Percentiles rank a stretch among this genome's conserved stretches.
These are phyloP conservation scores for Papiliotrema laurentii DNA, from an alignment of 1,284 basidiomycete species.

Conservation along the genomic window DNA sequence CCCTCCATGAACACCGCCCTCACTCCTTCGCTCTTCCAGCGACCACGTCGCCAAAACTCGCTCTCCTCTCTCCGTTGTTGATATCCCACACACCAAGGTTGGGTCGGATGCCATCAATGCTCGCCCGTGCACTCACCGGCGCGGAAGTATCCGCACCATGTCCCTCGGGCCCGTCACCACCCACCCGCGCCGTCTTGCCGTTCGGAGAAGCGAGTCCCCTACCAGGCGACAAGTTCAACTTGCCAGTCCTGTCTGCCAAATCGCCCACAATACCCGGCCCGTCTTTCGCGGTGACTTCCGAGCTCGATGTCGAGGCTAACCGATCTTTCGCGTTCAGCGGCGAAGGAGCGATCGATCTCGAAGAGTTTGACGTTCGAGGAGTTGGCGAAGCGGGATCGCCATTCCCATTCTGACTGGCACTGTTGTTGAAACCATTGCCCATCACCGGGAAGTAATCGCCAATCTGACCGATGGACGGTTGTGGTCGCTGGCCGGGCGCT, in stretches of 20 bases:
- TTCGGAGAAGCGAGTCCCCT: too few relatives aligned
- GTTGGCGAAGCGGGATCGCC: background rate
- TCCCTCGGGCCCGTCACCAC: too few relatives aligned
- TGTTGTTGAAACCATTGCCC: background rate
- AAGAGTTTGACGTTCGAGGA: background rate
- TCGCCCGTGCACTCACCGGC: constrained; percentile 9
- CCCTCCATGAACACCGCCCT: background rate
- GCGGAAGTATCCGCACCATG: too few relatives aligned
- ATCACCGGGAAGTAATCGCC: constrained; percentile 35
- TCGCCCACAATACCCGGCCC: background rate
- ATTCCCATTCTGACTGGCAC: background rate
- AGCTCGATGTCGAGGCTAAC: constrained; percentile 16
- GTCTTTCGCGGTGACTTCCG: background rate
- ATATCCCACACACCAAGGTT: constrained; percentile 8
- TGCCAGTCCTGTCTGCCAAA: constrained; percentile 1
- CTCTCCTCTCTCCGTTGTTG: constrained; percentile 27
- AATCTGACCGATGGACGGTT: constrained; percentile 1
- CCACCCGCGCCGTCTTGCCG: too few relatives aligned
- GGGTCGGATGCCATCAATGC: constrained; percentile 26
- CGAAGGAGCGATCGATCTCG: background rate
- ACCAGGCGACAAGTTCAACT: too few relatives aligned
- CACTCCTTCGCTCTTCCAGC: background rate
- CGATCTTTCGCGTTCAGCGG: constrained; percentile 27
- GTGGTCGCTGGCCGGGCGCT: background rate
- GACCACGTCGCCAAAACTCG: constrained; percentile 32